Percentiles rank a stretch among this genome's conserved stretches.
Evolutionary conservation across 2,329 filamentous ascomycete genomes (phyloP).

Genomic region (Daldinia sp.): DNA sequence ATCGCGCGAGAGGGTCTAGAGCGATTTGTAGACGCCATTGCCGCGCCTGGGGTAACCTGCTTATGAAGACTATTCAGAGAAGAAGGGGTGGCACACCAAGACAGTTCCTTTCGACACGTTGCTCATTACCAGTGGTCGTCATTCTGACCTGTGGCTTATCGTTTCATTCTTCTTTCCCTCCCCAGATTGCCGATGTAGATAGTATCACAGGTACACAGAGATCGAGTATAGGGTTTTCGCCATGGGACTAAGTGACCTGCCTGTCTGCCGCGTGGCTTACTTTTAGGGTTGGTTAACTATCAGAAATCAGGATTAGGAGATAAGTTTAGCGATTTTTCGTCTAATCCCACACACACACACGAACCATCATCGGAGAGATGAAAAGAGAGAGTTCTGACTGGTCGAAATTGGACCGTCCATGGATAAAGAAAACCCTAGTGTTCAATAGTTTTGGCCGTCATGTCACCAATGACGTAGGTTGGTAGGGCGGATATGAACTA

Average conservation of each 20-base stretch:
- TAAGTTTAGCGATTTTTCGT: background rate
- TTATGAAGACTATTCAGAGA: background rate
- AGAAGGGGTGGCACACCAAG: slow-evolving; percentile 4
- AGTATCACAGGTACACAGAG: slow-evolving; percentile 11
- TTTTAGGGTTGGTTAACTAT: background rate
- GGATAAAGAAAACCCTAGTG: slow-evolving; percentile 8
- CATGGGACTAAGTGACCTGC: background rate
- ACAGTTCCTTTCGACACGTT: slow-evolving; percentile 3
- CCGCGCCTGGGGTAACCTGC: slow-evolving; percentile 1
- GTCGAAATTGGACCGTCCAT: slow-evolving; percentile 13
- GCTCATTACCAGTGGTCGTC: background rate
- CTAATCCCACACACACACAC: slow-evolving; percentile 15
- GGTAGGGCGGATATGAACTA: background rate
- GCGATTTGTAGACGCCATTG: background rate
- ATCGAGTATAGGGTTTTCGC: slow-evolving; percentile 1
- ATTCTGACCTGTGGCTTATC: slow-evolving; percentile 9
- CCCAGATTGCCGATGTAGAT: slow-evolving; percentile 5
- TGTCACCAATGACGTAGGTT: slow-evolving; percentile 15
- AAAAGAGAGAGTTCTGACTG: slow-evolving; percentile 18
- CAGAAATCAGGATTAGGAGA: background rate
- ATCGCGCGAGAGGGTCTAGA: background rate
- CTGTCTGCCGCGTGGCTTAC: background rate
- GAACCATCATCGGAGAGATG: too few relatives aligned
- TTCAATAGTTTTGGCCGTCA: slow-evolving; percentile 11
- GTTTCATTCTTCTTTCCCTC: background rate